Conservation (phyloP, 768 basidiomycete genomes). For the Asterophora parasitica region DNA sequence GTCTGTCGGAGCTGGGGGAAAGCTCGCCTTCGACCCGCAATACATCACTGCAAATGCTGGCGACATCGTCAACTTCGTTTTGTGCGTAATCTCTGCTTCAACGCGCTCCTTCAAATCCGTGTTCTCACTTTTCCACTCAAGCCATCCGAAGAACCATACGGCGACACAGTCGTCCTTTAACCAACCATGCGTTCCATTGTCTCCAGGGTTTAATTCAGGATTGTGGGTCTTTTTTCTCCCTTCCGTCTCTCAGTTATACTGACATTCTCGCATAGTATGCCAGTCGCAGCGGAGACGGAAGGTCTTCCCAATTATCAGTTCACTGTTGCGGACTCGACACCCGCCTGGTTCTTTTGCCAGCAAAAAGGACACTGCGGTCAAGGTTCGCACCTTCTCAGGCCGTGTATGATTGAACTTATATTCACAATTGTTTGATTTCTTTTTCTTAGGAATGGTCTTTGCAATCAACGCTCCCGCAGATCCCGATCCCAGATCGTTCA, state of each 20-base stretch:
- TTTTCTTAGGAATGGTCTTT: slow-evolving; percentile 55
- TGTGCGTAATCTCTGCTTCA: slow-evolving; percentile 34
- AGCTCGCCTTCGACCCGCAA: slow-evolving; percentile 28
- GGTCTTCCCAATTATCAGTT: slow-evolving; percentile 36
- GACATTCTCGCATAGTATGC: slow-evolving; percentile 21
- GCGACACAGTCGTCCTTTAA: slow-evolving; percentile 45
- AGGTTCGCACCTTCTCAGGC: slow-evolving; percentile 16
- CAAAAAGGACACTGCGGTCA: slow-evolving; percentile 50
- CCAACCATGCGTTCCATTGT: slow-evolving; percentile 26
- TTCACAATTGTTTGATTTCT: background rate
- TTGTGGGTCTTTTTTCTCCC: slow-evolving; percentile 29
- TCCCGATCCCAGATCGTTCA: slow-evolving; percentile 35
- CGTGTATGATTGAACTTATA: background rate
- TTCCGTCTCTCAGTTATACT: background rate
- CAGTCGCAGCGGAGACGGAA: slow-evolving; percentile 34
- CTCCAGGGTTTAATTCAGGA: slow-evolving; percentile 28
- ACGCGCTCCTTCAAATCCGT: background rate
- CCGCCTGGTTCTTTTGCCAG: slow-evolving; percentile 56
- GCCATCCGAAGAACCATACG: slow-evolving; percentile 46
- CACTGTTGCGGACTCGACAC: slow-evolving; percentile 37
- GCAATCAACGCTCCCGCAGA: slow-evolving; percentile 53
- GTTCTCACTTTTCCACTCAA: slow-evolving; percentile 10
- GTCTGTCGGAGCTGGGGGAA: slow-evolving; percentile 30
- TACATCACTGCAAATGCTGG: slow-evolving; percentile 37
- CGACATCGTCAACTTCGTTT: slow-evolving; percentile 44